Evolutionary conservation across 2,329 filamentous ascomycete species (phyloP).

Genomic region (Penicillium sp.): DNA sequence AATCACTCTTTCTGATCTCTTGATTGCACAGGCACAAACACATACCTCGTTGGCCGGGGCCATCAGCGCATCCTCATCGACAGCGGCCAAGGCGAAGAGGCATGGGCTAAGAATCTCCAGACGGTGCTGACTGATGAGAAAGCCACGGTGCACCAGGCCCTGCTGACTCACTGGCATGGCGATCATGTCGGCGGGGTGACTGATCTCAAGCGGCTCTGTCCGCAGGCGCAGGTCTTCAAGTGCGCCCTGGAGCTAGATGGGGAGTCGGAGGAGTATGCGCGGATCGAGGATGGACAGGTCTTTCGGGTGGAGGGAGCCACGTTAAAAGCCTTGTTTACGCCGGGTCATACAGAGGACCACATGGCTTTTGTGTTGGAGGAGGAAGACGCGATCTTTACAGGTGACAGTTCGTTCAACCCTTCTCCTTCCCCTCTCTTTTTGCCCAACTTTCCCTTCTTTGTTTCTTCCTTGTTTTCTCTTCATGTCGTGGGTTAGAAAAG

Average conservation of each 20-base stretch:
- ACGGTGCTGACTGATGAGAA: constrained; percentile 61
- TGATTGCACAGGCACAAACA: constrained; percentile 66
- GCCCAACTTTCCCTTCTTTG: too few species aligned
- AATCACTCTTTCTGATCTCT: background rate
- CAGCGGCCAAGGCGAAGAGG: constrained; percentile 72
- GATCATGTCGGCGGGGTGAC: constrained; percentile 76
- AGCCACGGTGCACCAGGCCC: constrained; percentile 59
- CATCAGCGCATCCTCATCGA: constrained; percentile 72
- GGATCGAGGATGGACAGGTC: constrained; percentile 52
- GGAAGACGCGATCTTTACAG: constrained; percentile 78
- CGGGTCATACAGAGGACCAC: constrained; percentile 78
- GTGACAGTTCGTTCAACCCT: constrained; percentile 54
- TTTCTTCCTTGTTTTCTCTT: too few species aligned
- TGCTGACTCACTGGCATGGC: constrained; percentile 88
- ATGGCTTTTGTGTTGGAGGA: constrained; percentile 71
- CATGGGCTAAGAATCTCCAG: constrained; percentile 65
- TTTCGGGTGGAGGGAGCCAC: constrained; percentile 53
- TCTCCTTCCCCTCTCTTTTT: background rate
- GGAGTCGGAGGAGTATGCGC: constrained; percentile 44
- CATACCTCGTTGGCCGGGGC: constrained; percentile 81
- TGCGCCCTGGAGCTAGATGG: constrained; percentile 45
- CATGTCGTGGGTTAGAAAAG: too few species aligned
- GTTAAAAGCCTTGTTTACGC: constrained; percentile 60
- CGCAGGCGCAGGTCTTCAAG: constrained; percentile 61
- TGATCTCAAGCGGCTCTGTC: constrained; percentile 61